A percentile compares a stretch with the other conserved stretches of the same genome.
phyloP scores from a whole-genome alignment of 2,329 filamentous ascomycete genomes.

The Didymosphaeria variabile region DNA sequence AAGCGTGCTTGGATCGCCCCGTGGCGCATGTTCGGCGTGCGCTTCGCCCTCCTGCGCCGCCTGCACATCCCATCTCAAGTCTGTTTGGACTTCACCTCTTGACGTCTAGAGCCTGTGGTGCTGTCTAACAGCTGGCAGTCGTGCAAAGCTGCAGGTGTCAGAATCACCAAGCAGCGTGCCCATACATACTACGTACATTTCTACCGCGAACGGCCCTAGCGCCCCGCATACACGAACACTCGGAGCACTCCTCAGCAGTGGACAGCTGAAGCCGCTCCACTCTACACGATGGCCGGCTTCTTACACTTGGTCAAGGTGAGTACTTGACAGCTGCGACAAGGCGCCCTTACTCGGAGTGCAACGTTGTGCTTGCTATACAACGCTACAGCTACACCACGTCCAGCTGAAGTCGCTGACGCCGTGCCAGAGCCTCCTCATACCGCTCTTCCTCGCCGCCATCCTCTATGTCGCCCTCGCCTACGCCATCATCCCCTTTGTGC shows the following conservation, averaged over 20 bases:
- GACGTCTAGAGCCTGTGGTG: not conserved
- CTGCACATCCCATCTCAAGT: slow-evolving; percentile 11
- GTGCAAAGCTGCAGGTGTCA: slow-evolving; percentile 1
- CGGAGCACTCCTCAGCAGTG: not conserved
- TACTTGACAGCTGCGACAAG: not conserved
- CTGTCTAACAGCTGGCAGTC: not conserved
- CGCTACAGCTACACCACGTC: slow-evolving; percentile 3
- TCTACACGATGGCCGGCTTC: slow-evolving; percentile 41
- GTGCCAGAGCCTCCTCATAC: slow-evolving; percentile 55
- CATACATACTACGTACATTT: not conserved
- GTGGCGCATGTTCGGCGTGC: slow-evolving; percentile 8
- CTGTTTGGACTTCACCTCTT: slow-evolving; percentile 25
- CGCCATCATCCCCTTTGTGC: slow-evolving; percentile 55
- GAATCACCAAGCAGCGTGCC: not conserved
- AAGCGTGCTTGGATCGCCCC: slow-evolving; percentile 31
- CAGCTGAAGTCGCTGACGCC: slow-evolving; percentile 23
- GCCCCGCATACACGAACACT: not conserved
- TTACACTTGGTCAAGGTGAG: slow-evolving; percentile 47
- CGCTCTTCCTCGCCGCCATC: slow-evolving; percentile 53
- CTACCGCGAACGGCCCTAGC: not conserved
- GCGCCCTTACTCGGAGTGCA: not conserved
- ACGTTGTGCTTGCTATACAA: not conserved
- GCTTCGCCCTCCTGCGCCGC: slow-evolving; percentile 11
- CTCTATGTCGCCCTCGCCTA: slow-evolving; percentile 55
- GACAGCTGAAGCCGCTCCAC: not conserved